phyloP scores from a whole-genome alignment of 75 land plant genomes.

The Picea glauca region DNA sequence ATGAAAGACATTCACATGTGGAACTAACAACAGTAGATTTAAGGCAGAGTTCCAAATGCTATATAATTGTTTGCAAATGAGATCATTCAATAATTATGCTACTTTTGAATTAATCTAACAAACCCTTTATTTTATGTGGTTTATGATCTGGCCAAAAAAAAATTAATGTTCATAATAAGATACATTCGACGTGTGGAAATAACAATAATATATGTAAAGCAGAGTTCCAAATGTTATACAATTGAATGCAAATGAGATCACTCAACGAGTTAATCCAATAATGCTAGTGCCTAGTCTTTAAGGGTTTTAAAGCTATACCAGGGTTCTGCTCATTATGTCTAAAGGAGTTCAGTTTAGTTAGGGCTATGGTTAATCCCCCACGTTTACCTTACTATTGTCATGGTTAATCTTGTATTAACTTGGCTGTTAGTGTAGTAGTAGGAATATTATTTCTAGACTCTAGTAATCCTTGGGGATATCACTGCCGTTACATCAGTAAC shows the following conservation, averaged over 20 bases:
- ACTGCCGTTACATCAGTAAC: background rate
- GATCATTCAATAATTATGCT: background rate
- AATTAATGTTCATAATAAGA: background rate
- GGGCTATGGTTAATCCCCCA: background rate
- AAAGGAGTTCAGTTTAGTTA: background rate
- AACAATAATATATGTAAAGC: too few species aligned
- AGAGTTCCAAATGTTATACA: background rate
- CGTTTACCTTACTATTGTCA: background rate
- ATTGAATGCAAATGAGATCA: background rate
- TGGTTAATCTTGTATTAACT: too few species aligned
- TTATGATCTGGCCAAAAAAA: background rate
- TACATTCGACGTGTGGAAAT: too few species aligned
- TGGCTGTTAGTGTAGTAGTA: background rate
- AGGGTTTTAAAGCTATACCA: too few species aligned
- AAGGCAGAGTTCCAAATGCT: background rate
- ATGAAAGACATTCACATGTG: background rate
- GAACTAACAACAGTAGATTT: too few species aligned
- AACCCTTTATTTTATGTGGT: background rate
- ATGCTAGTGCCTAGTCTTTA: too few species aligned
- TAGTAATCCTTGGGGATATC: background rate
- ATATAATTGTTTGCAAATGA: background rate
- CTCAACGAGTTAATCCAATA: background rate
- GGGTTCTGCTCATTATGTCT: background rate
- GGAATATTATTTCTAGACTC: background rate
- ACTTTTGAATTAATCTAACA: background rate